Evolutionary conservation across 805 yeast species (phyloP).

Genomic region (Saccharomycopsis guyanensis): DNA sequence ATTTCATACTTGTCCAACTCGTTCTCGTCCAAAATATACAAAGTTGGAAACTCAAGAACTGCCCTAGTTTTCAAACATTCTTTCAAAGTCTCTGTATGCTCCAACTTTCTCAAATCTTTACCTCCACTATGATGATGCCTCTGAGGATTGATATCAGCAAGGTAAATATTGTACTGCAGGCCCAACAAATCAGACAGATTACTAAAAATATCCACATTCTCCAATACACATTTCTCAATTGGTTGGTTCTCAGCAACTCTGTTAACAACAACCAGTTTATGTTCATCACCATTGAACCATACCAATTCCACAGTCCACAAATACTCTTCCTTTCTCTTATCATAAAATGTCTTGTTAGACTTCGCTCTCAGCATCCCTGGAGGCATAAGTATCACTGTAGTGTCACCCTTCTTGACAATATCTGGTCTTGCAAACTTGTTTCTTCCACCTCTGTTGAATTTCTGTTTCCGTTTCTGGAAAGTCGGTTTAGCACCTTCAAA

Average conservation of each 20-base stretch:
- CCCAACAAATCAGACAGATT: not conserved
- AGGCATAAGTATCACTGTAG: slow-evolving; percentile 16
- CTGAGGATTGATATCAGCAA: not conserved
- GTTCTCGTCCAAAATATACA: slow-evolving; percentile 2
- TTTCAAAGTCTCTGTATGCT: not conserved
- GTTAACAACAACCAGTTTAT: not conserved
- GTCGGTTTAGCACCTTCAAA: slow-evolving; percentile 13
- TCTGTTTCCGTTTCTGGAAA: slow-evolving; percentile 14
- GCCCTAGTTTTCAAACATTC: slow-evolving; percentile 2
- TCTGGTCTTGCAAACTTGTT: not conserved
- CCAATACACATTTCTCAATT: not conserved
- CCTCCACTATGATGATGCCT: not conserved
- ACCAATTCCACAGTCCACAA: slow-evolving; percentile 21
- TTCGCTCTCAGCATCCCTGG: slow-evolving; percentile 19
- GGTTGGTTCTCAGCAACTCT: not conserved
- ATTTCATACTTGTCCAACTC: not conserved
- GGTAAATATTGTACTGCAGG: not conserved
- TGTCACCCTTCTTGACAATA: slow-evolving; percentile 11
- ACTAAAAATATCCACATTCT: not conserved
- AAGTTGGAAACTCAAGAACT: slow-evolving; percentile 19
- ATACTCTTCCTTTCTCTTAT: slow-evolving; percentile 15
- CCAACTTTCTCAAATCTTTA: not conserved
- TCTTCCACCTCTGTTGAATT: slow-evolving; percentile 1
- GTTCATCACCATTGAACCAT: not conserved
- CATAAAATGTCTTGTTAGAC: slow-evolving; percentile 15